Conservation (phyloP, 2,329 filamentous ascomycete species). For the Ceratocystis diversiconidia region DNA sequence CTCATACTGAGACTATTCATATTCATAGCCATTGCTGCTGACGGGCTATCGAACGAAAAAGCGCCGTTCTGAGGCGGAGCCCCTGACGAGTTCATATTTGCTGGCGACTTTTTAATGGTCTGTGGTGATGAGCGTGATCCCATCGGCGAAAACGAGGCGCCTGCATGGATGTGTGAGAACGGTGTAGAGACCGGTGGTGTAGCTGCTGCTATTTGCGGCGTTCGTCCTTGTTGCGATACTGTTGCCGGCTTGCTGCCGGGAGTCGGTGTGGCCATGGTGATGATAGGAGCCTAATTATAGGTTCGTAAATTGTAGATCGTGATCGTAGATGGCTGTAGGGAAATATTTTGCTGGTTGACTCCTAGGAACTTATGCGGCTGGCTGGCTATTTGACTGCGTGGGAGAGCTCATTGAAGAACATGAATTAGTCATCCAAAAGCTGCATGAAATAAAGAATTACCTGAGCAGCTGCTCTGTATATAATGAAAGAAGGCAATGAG, state of each 20-base stretch:
- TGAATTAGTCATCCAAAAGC: not conserved
- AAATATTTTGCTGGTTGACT: not conserved
- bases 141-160: conserved; percentile 45
- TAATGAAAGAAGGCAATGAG: not conserved
- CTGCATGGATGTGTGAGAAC: conserved; percentile 42
- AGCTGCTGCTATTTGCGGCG: conserved; percentile 38
- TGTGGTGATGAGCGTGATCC: conserved; percentile 48
- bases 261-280: conserved; percentile 36
- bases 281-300: not conserved
- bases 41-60: conserved; percentile 46
- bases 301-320: not conserved
- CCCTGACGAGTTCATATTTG: conserved; percentile 35
- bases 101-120: conserved; percentile 49
- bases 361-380: not conserved
- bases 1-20: conserved; percentile 42
- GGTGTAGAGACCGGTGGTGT: conserved; percentile 52
- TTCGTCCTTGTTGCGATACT: conserved; percentile 30
- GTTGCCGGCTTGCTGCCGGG: conserved; percentile 32
- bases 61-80: conserved; percentile 25
- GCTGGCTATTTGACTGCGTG: not conserved
- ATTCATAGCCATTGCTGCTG: conserved; percentile 46
- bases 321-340: not conserved
- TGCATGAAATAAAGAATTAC: not conserved
- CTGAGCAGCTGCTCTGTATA: not conserved
- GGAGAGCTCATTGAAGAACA: not conserved